Percentiles rank a stretch among this genome's conserved stretches.
Conservation (phyloP, 257 asterid species). For the Mentha longifolia region DNA sequence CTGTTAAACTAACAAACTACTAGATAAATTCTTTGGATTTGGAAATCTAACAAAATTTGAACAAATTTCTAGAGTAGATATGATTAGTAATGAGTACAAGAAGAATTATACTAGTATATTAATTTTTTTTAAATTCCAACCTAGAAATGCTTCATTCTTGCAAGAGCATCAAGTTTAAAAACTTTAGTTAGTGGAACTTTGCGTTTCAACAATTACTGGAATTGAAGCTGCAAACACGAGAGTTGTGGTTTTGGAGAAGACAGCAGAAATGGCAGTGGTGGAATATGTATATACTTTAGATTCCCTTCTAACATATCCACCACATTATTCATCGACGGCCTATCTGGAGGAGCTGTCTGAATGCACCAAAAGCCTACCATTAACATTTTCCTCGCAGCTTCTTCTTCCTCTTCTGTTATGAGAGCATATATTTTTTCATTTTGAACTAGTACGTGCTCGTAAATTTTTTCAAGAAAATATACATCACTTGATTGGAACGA, state of each 20-base stretch:
- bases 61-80: too few relatives aligned
- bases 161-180: too few relatives aligned
- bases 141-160: too few relatives aligned
- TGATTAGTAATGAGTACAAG: too few relatives aligned
- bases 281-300: constrained; percentile 44
- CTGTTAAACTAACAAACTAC: too few relatives aligned
- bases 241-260: neutral
- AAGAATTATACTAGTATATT: too few relatives aligned
- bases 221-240: neutral
- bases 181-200: neutral
- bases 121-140: too few relatives aligned
- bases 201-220: neutral
- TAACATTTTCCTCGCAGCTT: constrained; percentile 51
- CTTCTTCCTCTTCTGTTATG: constrained; percentile 43
- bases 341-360: constrained; percentile 54
- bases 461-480: constrained; percentile 51
- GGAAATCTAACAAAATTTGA: too few relatives aligned
- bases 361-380: constrained; percentile 72
- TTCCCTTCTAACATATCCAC: constrained; percentile 59
- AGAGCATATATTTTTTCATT: constrained; percentile 27
- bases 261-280: constrained; percentile 50
- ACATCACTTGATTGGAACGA: constrained; percentile 37
- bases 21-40: too few relatives aligned
- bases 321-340: too few relatives aligned
- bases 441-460: constrained; percentile 40